Base-by-base conservation (phyloP, 1,284 basidiomycete species). In the Sphagnurus paluster region DNA sequence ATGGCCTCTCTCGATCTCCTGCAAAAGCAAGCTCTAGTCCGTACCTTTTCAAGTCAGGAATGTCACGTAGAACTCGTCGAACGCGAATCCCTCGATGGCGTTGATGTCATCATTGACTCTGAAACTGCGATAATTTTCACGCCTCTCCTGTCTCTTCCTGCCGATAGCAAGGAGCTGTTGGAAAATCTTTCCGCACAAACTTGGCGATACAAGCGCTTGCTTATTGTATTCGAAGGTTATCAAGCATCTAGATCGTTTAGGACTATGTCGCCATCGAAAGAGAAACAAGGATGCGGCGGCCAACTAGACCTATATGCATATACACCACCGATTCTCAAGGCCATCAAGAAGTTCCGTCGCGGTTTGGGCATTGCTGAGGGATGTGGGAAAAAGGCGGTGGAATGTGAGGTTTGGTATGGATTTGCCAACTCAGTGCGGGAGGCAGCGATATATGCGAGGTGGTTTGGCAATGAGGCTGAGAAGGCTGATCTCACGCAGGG, bases 181-280 rank as follows among this genome's bases (percentile, higher is more conserved):
- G 53, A 61, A 5, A 57, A 51, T 2, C 59, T 86, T 7, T 62
- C 67, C 3, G 55, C 63, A 13, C 67, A 75, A 35, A 86, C 87
- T 11, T 86, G 81, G 82, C 69, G 71, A 16, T 90, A 77, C 58
- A 57, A 58, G 7, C 61, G 66, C 30, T 48, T 89, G 6, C 68
- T 85, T 2, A 56, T 90, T 16, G 49, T 90, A 11, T 77, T 90
- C 40, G 82, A 87, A 59, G 79, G 79, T 2, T 88, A 83, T 53
- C 78, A 80, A 2, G 63, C 65, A 19, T 64, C 65, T 4, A 59
- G 63, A 10, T 68, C 74, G 1, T 67, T 67, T 48, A 61, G 56
- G 42, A 52, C 55, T n/a, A 48, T 44, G 9, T 42, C 54, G 11
- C 38, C 46, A 19, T 28, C 53, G 8, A 40, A 43, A 16, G 29